Evolutionary conservation across 352 stramenopile genomes (phyloP).

Genomic region (Globisporangium irregulare): DNA sequence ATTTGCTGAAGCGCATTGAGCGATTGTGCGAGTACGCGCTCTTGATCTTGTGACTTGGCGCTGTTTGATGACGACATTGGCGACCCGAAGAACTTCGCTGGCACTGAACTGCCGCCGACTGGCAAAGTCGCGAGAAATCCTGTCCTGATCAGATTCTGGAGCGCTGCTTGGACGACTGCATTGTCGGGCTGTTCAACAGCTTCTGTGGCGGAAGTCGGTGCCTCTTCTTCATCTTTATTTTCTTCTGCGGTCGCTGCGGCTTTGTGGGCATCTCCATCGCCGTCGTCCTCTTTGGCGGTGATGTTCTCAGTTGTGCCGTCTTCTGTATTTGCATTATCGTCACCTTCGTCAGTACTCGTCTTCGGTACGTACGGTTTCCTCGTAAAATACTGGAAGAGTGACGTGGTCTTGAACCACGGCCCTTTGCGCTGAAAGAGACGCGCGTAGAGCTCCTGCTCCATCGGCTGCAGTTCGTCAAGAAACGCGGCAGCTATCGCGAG

Average conservation of each 20-base stretch:
- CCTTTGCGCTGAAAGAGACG: conserved; percentile 77
- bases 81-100: conserved; percentile 5
- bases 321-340: not conserved
- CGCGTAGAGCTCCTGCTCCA: conserved; percentile 70
- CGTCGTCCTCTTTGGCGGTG: not conserved
- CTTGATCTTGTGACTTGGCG: conserved; percentile 18
- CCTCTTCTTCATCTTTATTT: not conserved
- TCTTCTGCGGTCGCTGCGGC: not conserved
- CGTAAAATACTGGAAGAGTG: conserved; percentile 58
- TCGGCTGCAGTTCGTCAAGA: conserved; percentile 38
- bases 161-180: conserved; percentile 8
- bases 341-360: not conserved
- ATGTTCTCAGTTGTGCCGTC: not conserved
- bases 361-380: conserved; percentile 7
- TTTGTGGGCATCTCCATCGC: not conserved
- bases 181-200: conserved; percentile 9
- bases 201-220: not conserved
- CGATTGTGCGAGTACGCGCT: conserved; percentile 19
- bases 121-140: conserved; percentile 15
- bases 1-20: conserved; percentile 59
- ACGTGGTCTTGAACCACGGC: conserved; percentile 66
- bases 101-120: not conserved
- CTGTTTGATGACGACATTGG: not conserved
- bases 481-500: conserved; percentile 39
- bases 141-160: conserved; percentile 8